phyloP scores from a whole-genome alignment of 129 eudicot genomes.

The Centella asiatica region DNA sequence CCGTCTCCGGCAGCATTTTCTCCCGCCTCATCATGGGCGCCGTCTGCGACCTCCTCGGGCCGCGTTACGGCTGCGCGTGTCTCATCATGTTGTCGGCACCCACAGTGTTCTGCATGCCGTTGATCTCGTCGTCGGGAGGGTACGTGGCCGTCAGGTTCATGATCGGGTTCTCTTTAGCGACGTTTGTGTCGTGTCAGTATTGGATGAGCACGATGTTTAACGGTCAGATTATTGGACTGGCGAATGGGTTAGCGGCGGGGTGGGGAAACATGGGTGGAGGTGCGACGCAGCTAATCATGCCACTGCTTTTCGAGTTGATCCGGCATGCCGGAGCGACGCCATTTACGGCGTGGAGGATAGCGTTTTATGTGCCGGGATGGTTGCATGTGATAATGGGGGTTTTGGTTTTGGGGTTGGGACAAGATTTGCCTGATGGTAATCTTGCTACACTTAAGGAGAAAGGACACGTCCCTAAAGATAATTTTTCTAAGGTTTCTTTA shows the following conservation, averaged over 20 bases:
- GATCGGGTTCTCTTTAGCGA: conserved; percentile 62
- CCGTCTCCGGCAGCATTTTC: conserved; percentile 53
- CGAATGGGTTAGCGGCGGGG: conserved; percentile 57
- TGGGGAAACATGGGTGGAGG: conserved; percentile 75
- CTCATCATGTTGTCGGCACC: conserved; percentile 54
- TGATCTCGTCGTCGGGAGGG: conserved; percentile 36
- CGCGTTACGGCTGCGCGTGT: conserved; percentile 54
- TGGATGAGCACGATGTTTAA: conserved; percentile 75
- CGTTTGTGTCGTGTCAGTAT: conserved; percentile 61
- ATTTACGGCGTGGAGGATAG: conserved; percentile 58
- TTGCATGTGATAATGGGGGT: conserved; percentile 52
- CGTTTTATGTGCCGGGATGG: conserved; percentile 51
- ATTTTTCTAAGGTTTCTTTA: conserved; percentile 37
- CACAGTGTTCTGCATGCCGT: conserved; percentile 50
- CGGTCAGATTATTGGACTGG: conserved; percentile 41
- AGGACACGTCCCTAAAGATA: conserved; percentile 43
- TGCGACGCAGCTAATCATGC: conserved; percentile 55
- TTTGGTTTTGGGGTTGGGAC: conserved; percentile 48
- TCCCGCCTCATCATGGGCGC: conserved; percentile 59
- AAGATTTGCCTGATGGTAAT: conserved; percentile 65
- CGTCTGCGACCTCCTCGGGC: conserved; percentile 50
- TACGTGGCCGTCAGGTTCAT: conserved; percentile 44
- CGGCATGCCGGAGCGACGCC: conserved; percentile 36
- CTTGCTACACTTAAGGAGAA: conserved; percentile 37
- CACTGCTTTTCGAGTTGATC: conserved; percentile 37